A percentile compares a stretch with the other conserved stretches of the same genome.
These are phyloP conservation scores for Rhynchosporium agropyri DNA, from an alignment of 2,329 filamentous ascomycete genomes.

Conservation along the genomic window DNA sequence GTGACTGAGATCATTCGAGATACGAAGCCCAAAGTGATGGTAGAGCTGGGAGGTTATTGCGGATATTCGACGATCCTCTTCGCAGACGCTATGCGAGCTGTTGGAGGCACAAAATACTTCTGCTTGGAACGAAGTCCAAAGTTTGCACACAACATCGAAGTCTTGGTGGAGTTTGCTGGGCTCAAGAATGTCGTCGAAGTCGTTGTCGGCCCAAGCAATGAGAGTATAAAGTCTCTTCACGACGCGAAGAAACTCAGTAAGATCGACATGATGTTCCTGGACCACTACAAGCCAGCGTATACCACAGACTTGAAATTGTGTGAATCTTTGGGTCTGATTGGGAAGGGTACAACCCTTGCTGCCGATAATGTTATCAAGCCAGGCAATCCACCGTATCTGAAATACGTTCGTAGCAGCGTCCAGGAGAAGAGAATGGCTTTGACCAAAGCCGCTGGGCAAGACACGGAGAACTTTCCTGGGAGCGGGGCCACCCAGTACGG, in stretches of 20 bases:
- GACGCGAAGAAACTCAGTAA: slow-evolving; percentile 43
- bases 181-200: slow-evolving; percentile 71
- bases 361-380: slow-evolving; percentile 75
- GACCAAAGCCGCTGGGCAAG: slow-evolving; percentile 52
- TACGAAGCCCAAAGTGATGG: slow-evolving; percentile 67
- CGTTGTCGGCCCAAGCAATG: slow-evolving; percentile 68
- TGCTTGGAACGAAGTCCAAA: slow-evolving; percentile 74
- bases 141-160: slow-evolving; percentile 70
- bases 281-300: slow-evolving; percentile 80
- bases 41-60: slow-evolving; percentile 80
- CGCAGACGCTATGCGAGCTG: slow-evolving; percentile 63
- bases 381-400: slow-evolving; percentile 70
- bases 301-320: slow-evolving; percentile 74
- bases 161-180: slow-evolving; percentile 73
- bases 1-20: slow-evolving; percentile 69
- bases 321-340: slow-evolving; percentile 69
- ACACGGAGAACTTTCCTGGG: slow-evolving; percentile 42
- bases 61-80: slow-evolving; percentile 83
- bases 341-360: slow-evolving; percentile 62
- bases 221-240: slow-evolving; percentile 64
- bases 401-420: slow-evolving; percentile 68
- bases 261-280: slow-evolving; percentile 59
- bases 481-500: slow-evolving; percentile 34
- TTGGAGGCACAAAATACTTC: slow-evolving; percentile 67
- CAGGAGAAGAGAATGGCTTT: slow-evolving; percentile 58